Percentiles rank a stretch among this genome's conserved stretches.
Conservation (phyloP, 2,329 filamentous ascomycete species). For the Xylariaceae sp. region DNA sequence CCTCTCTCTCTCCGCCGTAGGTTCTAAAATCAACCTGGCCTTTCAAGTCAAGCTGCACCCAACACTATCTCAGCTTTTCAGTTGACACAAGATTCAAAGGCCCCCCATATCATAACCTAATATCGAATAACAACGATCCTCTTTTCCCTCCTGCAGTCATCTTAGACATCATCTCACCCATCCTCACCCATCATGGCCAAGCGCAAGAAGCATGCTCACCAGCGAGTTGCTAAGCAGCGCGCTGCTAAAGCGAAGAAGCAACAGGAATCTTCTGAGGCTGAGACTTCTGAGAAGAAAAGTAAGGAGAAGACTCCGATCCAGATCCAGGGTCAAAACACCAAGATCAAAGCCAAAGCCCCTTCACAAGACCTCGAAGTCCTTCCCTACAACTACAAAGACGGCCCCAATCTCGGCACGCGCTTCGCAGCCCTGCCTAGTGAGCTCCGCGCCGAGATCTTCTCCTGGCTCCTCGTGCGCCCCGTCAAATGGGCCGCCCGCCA, state of each 20-base stretch:
- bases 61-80: no score
- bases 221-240: background rate
- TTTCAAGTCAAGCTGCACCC: no score
- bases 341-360: background rate
- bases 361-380: no score
- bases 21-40: no score
- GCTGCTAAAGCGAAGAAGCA: no score
- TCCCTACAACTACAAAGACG: background rate
- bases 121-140: no score
- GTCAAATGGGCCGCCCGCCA: slow-evolving; percentile 16
- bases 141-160: no score
- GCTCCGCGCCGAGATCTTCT: slow-evolving; percentile 17
- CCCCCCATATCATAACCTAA: no score
- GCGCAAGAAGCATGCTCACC: slow-evolving; percentile 4
- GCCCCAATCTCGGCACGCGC: slow-evolving; percentile 8
- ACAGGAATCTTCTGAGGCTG: no score
- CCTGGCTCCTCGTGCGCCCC: slow-evolving; percentile 15
- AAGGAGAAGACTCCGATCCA: background rate
- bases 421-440: slow-evolving; percentile 10
- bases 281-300: background rate
- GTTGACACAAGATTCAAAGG: no score
- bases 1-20: no score
- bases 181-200: slow-evolving; percentile 3
- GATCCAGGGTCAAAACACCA: background rate
- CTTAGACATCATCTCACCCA: no score